A percentile compares a stretch with the other conserved stretches of the same genome.
Conservation (phyloP, 1,284 basidiomycete genomes). For the Trametes hirsuta region DNA sequence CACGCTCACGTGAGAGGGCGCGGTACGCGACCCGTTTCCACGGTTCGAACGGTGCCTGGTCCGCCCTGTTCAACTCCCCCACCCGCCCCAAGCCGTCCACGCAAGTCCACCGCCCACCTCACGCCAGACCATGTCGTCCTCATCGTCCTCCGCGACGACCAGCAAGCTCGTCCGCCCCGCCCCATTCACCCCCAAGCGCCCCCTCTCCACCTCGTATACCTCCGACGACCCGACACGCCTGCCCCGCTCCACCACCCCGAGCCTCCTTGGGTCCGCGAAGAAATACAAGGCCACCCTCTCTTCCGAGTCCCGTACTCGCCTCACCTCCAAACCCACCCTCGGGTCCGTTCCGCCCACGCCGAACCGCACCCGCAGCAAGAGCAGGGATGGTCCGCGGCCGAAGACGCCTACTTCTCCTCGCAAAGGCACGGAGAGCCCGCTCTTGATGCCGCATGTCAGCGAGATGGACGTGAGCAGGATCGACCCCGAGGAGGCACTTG, state of each 20-base stretch:
- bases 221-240: conserved; percentile 26
- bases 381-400: conserved; percentile 45
- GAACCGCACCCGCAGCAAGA: conserved; percentile 42
- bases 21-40: conserved; percentile 29
- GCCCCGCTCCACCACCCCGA: conserved; percentile 40
- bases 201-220: conserved; percentile 41
- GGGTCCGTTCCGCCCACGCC: conserved; percentile 58
- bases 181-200: conserved; percentile 61
- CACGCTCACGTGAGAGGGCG: conserved; percentile 28
- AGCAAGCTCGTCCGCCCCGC: conserved; percentile 33
- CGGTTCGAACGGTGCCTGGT: conserved; percentile 20
- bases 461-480: conserved; percentile 79
- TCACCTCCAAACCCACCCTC: conserved; percentile 38
- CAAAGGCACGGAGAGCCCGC: conserved; percentile 49
- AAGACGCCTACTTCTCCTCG: conserved; percentile 44
- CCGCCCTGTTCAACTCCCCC: not conserved
- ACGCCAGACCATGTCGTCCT: conserved; percentile 18
- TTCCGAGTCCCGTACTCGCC: conserved; percentile 55
- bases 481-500: conserved; percentile 74
- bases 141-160: conserved; percentile 19
- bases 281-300: conserved; percentile 71
- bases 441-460: conserved; percentile 50
- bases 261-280: conserved; percentile 55
- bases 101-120: not conserved
- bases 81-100: conserved; percentile 3